Evolutionary conservation across 2,329 filamentous ascomycete genomes (phyloP).

Genomic region (Aspergillus ibericus): DNA sequence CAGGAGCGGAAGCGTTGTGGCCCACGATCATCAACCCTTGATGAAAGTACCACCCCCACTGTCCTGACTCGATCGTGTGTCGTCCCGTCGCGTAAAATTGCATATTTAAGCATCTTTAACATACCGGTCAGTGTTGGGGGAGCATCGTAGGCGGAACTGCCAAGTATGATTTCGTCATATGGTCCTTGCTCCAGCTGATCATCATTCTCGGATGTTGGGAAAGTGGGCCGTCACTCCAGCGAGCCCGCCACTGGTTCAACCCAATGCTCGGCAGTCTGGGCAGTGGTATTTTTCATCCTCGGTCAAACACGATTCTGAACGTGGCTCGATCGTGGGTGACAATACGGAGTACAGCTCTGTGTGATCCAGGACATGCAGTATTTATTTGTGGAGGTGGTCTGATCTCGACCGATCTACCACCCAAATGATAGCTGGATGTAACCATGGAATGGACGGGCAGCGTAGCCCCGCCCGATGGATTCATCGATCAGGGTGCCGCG

Average conservation of each 20-base stretch:
- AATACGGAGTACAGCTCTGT: too few species aligned
- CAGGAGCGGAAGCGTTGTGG: background rate
- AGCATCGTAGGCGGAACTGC: background rate
- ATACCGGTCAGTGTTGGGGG: background rate
- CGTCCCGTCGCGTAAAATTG: too few species aligned
- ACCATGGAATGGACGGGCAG: background rate
- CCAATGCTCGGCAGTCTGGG: background rate
- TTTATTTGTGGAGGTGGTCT: background rate
- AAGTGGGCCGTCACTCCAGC: conserved; percentile 3
- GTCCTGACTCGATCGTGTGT: too few species aligned
- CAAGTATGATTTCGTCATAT: background rate
- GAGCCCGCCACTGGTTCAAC: background rate
- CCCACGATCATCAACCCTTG: too few species aligned
- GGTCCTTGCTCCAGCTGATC: conserved; percentile 15
- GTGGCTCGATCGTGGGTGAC: too few species aligned
- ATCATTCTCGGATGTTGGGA: conserved; percentile 3
- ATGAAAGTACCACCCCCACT: too few species aligned
- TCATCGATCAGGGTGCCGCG: conserved; percentile 8
- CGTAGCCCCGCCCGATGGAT: background rate
- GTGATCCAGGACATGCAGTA: background rate
- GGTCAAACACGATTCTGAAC: too few species aligned
- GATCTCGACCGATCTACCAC: too few species aligned
- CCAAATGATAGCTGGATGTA: conserved; percentile 2
- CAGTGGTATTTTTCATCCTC: background rate
- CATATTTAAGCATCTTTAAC: too few species aligned